Percentiles rank a stretch among this genome's conserved stretches.
Evolutionary conservation across 1,284 basidiomycete species (phyloP).

Genomic region (Ceratobasidium sp.): DNA sequence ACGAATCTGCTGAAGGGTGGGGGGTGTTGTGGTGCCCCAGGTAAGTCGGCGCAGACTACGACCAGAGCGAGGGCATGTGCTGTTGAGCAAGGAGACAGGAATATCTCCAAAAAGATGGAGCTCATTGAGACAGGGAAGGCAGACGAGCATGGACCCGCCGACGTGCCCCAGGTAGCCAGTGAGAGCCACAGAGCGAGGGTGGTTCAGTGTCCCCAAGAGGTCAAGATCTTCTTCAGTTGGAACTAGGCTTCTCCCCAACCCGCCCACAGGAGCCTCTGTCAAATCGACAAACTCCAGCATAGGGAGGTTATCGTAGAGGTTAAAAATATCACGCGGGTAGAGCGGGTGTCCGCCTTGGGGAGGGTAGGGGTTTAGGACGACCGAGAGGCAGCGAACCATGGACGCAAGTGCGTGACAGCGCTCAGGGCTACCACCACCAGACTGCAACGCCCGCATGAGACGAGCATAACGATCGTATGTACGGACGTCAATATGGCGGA

Average conservation of each 20-base stretch:
- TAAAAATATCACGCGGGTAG: background rate
- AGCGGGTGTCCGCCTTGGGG: background rate
- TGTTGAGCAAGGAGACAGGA: background rate
- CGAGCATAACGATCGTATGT: background rate
- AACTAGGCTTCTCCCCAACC: background rate
- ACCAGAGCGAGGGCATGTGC: slow-evolving; percentile 5
- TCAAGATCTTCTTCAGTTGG: background rate
- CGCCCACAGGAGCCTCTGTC: background rate
- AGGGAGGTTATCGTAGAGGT: slow-evolving; percentile 11
- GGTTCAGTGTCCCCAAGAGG: background rate
- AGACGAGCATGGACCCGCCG: background rate
- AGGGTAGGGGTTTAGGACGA: slow-evolving; percentile 2
- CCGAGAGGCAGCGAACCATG: slow-evolving; percentile 13
- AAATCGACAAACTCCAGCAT: background rate
- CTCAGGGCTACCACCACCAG: background rate
- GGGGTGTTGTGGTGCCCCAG: slow-evolving; percentile 10
- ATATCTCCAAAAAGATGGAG: slow-evolving; percentile 9
- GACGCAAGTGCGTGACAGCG: slow-evolving; percentile 8
- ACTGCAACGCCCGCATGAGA: slow-evolving; percentile 5
- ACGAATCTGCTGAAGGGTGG: background rate
- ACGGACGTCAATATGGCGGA: background rate
- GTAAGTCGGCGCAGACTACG: background rate
- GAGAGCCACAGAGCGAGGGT: background rate
- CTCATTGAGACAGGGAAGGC: slow-evolving; percentile 1
- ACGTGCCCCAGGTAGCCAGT: background rate